Evolutionary conservation across 1,284 basidiomycete genomes (phyloP).

Genomic region (Cyathus olla): DNA sequence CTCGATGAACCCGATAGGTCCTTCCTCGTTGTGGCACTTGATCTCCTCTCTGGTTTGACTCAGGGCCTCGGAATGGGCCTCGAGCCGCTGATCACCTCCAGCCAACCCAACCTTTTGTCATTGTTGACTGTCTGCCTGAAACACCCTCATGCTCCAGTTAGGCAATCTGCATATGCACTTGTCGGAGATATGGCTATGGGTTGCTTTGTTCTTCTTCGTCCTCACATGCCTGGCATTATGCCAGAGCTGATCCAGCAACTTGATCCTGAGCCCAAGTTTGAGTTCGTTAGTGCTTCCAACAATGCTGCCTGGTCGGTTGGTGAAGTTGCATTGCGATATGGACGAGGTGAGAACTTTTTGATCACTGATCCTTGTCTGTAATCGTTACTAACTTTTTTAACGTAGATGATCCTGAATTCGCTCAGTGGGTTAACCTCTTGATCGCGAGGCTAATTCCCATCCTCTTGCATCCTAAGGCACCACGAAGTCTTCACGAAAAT

Average conservation of each 20-base stretch:
- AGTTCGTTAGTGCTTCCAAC: conserved; percentile 97
- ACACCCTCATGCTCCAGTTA: conserved; percentile 94
- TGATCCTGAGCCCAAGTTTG: conserved; percentile 89
- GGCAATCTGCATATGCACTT: conserved; percentile 97
- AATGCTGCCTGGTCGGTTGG: conserved; percentile 99
- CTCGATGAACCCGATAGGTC: conserved; percentile 94
- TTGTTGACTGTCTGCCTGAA: conserved; percentile 89
- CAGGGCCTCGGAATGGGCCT: conserved; percentile 91
- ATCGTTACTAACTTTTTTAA: conserved; percentile 60
- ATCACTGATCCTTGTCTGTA: conserved; percentile 29
- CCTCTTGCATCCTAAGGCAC: conserved; percentile 90
- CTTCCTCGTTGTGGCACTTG: conserved; percentile 97
- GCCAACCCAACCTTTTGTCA: conserved; percentile 82
- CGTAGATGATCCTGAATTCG: conserved; percentile 84
- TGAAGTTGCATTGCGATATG: conserved; percentile 93
- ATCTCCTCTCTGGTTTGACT: conserved; percentile 94
- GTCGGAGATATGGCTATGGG: conserved; percentile 99
- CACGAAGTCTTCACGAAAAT: conserved; percentile 96
- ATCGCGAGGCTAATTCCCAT: conserved; percentile 94
- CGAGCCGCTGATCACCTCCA: conserved; percentile 74
- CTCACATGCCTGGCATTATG: conserved; percentile 91
- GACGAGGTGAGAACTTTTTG: conserved; percentile 64
- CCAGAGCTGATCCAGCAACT: conserved; percentile 91
- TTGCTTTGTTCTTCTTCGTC: conserved; percentile 88
- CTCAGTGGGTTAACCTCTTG: conserved; percentile 89